phyloP scores from a whole-genome alignment of 208 protist genomes.

The Giardia muris region DNA sequence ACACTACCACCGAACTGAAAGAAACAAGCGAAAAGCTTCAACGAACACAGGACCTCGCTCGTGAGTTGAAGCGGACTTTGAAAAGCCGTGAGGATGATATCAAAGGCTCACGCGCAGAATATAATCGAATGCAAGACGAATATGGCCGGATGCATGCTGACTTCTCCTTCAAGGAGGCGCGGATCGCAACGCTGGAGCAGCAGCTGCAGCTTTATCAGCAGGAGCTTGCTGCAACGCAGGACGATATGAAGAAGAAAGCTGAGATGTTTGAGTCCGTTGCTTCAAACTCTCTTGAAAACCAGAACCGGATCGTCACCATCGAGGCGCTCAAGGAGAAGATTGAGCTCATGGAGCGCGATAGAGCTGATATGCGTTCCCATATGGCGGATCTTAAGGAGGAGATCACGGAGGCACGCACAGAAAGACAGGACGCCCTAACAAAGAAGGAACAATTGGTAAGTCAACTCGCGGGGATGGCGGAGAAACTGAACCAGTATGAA shows the following conservation, averaged over 20 bases:
- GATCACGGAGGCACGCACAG: not conserved
- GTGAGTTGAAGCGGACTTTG: not conserved
- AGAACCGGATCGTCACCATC: not conserved
- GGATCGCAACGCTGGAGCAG: not conserved
- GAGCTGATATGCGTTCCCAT: not conserved
- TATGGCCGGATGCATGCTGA: not conserved
- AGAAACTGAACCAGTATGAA: not conserved
- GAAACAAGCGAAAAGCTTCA: not conserved
- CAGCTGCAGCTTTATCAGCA: not conserved
- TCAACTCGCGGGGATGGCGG: not conserved
- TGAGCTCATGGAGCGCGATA: not conserved
- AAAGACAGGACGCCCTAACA: not conserved
- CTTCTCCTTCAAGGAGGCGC: not conserved
- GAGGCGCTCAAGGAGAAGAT: not conserved
- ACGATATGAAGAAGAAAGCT: not conserved
- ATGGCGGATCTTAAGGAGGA: not conserved
- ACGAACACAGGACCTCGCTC: not conserved
- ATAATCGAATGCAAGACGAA: not conserved
- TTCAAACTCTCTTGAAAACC: not conserved
- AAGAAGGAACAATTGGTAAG: not conserved
- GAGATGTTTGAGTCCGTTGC: not conserved
- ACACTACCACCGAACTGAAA: not conserved
- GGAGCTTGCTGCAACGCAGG: not conserved
- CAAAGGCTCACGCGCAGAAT: not conserved
- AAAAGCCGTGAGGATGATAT: not conserved